These are phyloP conservation scores for Didymella sp. DNA, from an alignment of 2,329 filamentous ascomycete genomes.

Conservation along the genomic window DNA sequence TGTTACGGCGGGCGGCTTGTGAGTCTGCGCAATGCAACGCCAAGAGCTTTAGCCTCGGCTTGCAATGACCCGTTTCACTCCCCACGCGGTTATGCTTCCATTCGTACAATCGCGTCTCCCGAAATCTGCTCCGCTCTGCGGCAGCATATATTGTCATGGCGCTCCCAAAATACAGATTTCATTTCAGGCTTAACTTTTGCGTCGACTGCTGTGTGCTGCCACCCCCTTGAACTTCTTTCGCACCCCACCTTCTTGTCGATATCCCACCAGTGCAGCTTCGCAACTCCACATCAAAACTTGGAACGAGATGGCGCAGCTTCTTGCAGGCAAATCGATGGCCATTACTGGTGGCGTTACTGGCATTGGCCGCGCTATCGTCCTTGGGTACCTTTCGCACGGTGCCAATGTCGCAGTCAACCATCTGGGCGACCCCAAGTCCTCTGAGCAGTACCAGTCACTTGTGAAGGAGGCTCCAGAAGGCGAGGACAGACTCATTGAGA, in stretches of 20 bases:
- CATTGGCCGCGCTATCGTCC: conserved; percentile 83
- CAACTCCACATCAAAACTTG: not conserved
- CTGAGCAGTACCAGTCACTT: conserved; percentile 58
- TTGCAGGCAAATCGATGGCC: conserved; percentile 78
- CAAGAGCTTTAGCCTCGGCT: conserved; percentile 13
- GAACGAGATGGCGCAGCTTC: conserved; percentile 54
- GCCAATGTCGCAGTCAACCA: conserved; percentile 83
- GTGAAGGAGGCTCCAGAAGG: conserved; percentile 45
- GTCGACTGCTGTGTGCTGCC: not conserved
- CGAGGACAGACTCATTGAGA: conserved; percentile 62
- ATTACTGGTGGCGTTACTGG: conserved; percentile 88
- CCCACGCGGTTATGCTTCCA: conserved; percentile 21
- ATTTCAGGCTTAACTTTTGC: not conserved
- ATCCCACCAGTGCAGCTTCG: conserved; percentile 8
- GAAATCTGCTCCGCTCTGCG: conserved; percentile 23
- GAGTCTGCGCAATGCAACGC: not conserved
- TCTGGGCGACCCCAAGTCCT: conserved; percentile 64
- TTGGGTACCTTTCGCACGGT: conserved; percentile 79
- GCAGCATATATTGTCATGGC: conserved; percentile 26
- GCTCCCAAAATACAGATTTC: conserved; percentile 1
- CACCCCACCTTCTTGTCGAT: conserved; percentile 5
- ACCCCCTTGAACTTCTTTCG: conserved; percentile 5
- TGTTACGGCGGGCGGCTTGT: conserved; percentile 11
- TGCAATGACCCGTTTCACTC: conserved; percentile 12
- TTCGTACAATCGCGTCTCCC: conserved; percentile 23